Conservation (phyloP, 306 rosid genomes). For the Nissolia schottii region DNA sequence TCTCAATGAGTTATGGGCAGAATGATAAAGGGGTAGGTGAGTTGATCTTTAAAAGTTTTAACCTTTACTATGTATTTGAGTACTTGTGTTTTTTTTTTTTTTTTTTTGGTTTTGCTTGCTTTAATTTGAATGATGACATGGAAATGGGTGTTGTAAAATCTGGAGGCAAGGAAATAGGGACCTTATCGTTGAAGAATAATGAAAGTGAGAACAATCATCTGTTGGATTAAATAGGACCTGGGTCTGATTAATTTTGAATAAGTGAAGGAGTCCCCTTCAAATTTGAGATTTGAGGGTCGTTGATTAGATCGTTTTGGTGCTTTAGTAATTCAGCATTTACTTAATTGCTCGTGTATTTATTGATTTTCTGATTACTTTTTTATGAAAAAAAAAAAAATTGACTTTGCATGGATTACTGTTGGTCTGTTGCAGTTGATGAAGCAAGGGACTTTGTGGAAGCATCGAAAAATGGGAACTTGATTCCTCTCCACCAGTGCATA, state of each 20-base stretch:
- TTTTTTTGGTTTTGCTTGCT: too few species aligned
- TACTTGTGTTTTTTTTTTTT: not conserved
- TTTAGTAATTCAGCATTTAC: not conserved
- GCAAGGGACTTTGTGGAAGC: slow-evolving; percentile 49
- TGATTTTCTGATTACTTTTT: not conserved
- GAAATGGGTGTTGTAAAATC: not conserved
- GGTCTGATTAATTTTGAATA: not conserved
- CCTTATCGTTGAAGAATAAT: not conserved
- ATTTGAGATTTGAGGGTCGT: not conserved
- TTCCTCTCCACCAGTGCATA: slow-evolving; percentile 59
- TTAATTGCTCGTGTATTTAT: not conserved
- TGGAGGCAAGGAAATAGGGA: not conserved
- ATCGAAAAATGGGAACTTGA: slow-evolving; percentile 53
- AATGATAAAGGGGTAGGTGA: not conserved
- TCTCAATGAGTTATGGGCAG: not conserved
- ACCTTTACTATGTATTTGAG: not conserved
- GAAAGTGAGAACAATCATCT: not conserved
- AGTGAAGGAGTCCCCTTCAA: not conserved
- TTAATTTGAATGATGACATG: not conserved
- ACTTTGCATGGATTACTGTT: not conserved
- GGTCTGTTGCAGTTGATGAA: slow-evolving; percentile 31
- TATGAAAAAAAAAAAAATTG: too few species aligned
- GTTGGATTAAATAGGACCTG: not conserved
- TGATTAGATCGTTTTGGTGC: not conserved
- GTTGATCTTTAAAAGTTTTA: slow-evolving; percentile 4